Conservation (phyloP, 495 filamentous ascomycete species). For the Recurvomyces mirabilis region DNA sequence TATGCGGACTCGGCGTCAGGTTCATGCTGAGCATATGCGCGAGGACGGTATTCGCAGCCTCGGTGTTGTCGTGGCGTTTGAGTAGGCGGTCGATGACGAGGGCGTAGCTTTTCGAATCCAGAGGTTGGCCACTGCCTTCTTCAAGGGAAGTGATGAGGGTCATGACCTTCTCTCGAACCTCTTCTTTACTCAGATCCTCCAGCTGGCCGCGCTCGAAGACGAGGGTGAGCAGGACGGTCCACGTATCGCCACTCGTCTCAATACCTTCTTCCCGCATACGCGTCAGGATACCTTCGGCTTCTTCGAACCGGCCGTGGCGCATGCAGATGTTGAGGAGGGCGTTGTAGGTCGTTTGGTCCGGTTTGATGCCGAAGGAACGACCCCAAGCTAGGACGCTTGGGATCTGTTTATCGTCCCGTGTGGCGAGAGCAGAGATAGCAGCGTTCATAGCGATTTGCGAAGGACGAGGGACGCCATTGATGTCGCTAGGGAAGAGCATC, state of each 20-base stretch:
- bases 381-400: slow-evolving; percentile 49
- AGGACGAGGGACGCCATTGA: slow-evolving; percentile 40
- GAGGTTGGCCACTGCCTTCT: slow-evolving; percentile 25
- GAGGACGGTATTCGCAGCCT: slow-evolving; percentile 48
- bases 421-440: slow-evolving; percentile 39
- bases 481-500: slow-evolving; percentile 17
- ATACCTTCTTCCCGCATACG: slow-evolving; percentile 39
- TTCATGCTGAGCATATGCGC: slow-evolving; percentile 43
- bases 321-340: slow-evolving; percentile 48
- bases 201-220: slow-evolving; percentile 31
- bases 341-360: slow-evolving; percentile 59
- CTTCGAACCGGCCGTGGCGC: slow-evolving; percentile 29
- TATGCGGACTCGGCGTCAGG: slow-evolving; percentile 43
- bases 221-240: slow-evolving; percentile 43
- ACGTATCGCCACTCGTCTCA: slow-evolving; percentile 41
- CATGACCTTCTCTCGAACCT: slow-evolving; percentile 31
- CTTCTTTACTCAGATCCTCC: slow-evolving; percentile 19
- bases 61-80: slow-evolving; percentile 30
- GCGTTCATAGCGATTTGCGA: slow-evolving; percentile 53
- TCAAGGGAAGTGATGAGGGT: slow-evolving; percentile 44
- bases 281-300: slow-evolving; percentile 35
- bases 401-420: slow-evolving; percentile 33
- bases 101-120: slow-evolving; percentile 46
- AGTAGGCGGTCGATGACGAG: slow-evolving; percentile 55
- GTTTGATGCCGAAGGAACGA: slow-evolving; percentile 41